Evolutionary conservation across 139 green algal species (phyloP).

Genomic region (Marvania coccoides): DNA sequence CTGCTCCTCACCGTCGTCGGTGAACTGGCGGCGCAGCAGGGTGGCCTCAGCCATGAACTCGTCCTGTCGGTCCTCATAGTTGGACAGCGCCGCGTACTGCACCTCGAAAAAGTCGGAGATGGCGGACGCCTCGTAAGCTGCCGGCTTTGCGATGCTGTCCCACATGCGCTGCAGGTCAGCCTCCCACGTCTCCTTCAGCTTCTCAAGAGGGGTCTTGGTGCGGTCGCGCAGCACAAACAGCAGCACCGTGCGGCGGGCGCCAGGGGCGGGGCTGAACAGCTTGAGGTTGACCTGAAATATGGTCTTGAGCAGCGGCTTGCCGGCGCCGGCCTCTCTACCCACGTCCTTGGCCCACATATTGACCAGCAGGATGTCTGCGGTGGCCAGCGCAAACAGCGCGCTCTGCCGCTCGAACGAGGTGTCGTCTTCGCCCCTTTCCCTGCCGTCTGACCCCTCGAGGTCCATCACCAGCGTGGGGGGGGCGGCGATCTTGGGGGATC

Average conservation of each 20-base stretch:
- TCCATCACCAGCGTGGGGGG: slow-evolving; percentile 86
- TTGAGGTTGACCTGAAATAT: slow-evolving; percentile 99
- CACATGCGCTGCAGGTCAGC: slow-evolving; percentile 79
- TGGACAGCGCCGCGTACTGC: slow-evolving; percentile 70
- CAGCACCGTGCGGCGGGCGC: slow-evolving; percentile 58
- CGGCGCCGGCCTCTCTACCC: slow-evolving; percentile 85
- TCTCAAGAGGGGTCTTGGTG: slow-evolving; percentile 76
- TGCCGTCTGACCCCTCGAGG: slow-evolving; percentile 80
- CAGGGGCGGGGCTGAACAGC: slow-evolving; percentile 80
- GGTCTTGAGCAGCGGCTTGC: slow-evolving; percentile 96
- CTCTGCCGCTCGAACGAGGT: slow-evolving; percentile 96
- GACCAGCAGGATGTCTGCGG: slow-evolving; percentile 90
- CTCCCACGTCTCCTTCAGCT: slow-evolving; percentile 49
- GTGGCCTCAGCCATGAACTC: slow-evolving; percentile 77
- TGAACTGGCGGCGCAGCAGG: slow-evolving; percentile 65
- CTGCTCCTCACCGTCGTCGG: slow-evolving; percentile 46
- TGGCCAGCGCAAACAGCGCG: slow-evolving; percentile 91
- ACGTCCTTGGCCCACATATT: slow-evolving; percentile 99
- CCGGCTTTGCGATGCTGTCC: slow-evolving; percentile 79
- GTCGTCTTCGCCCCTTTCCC: slow-evolving; percentile 89
- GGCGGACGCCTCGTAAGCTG: slow-evolving; percentile 44
- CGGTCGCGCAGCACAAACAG: slow-evolving; percentile 98
- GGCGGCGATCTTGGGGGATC: slow-evolving; percentile 51
- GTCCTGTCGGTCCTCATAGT: slow-evolving; percentile 90
- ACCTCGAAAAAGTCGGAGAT: slow-evolving; percentile 92